Evolutionary conservation across 2,329 filamentous ascomycete species (phyloP), one percentile per base, ranked within the genome.

Genomic region (Paecilomyces variotii): DNA sequence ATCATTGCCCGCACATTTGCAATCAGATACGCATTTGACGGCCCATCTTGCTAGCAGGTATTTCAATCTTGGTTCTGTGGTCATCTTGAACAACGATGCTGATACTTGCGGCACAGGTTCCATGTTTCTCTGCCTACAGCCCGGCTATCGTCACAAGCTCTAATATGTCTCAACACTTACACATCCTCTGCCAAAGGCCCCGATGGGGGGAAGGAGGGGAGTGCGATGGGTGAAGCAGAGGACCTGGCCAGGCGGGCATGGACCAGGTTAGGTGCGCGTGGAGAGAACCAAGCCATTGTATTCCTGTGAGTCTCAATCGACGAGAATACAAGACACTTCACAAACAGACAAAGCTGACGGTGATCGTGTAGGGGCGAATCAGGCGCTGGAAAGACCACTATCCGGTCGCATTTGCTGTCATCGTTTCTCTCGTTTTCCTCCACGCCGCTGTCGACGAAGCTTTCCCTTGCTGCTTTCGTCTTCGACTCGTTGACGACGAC

Each of bases 401-500:
- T 97, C 68, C 88, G 94, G 62, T 90, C 91, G 51, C 94, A 97
- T 73, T 80, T 97, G 57, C 80, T 99, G 53, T 88, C 91, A 26
- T 85, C 92, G 1, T 82, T 99, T 56, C 84, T 99, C 30, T 88
- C 88, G 68, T 96, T 92, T 73, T 94, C 92, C 1, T 91, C 91
- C 0, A 97, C 94, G 11, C 94, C 94, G 0, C 79, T 99, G 2
- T 97, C 93, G 1, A 90, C 87, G 64, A 99, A 97, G 75, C 82
- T 97, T 24, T 97, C 93, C 2, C 87, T 95, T 55, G 93, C 93
- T 25, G 88, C 93, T 51, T 99, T 97, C 72, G 85, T 97, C 60
- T 99, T 99, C 72, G 94, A 99, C 71, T 89, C 91, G 1, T 83
- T 99, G 60, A 99, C 94, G 4, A 97, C 94, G 1, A 99, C 94